These are phyloP conservation scores for Penicillium hesseltinei DNA, from an alignment of 2,329 filamentous ascomycete species.

Conservation along the genomic window DNA sequence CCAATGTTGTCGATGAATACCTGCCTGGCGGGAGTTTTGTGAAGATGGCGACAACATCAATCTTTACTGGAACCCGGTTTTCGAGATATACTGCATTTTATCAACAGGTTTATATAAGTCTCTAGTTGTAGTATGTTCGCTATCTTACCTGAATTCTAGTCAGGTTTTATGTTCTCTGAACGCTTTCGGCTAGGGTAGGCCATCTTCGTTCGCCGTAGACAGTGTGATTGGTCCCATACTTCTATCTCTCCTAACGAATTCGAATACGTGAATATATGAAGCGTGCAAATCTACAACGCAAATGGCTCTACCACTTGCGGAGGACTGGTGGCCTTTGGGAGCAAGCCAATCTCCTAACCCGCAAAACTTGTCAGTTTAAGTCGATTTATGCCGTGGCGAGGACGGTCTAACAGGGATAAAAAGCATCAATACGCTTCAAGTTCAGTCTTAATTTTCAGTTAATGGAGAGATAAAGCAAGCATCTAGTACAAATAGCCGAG, in stretches of 20 bases:
- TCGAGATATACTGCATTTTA: no score
- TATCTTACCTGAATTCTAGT: background rate
- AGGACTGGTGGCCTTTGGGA: background rate
- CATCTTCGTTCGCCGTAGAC: background rate
- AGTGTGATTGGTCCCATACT: background rate
- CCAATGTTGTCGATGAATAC: background rate
- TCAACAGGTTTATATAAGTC: background rate
- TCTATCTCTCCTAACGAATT: no score
- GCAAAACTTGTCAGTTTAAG: no score
- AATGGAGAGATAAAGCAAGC: background rate
- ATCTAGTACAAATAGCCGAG: background rate
- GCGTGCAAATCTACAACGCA: background rate
- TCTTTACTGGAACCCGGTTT: background rate
- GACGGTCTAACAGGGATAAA: background rate
- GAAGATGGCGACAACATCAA: background rate
- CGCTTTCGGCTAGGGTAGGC: background rate
- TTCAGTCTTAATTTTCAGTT: no score
- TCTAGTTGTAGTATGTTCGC: background rate
- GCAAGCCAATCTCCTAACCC: background rate
- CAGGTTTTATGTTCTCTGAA: background rate
- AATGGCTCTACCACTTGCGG: background rate
- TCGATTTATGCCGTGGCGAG: background rate
- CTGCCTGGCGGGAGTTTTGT: background rate
- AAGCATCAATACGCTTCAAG: background rate
- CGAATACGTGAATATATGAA: background rate